These are phyloP conservation scores for Fremontodendron californicum DNA, from an alignment of 345 rosid genomes.

Conservation along the genomic window DNA sequence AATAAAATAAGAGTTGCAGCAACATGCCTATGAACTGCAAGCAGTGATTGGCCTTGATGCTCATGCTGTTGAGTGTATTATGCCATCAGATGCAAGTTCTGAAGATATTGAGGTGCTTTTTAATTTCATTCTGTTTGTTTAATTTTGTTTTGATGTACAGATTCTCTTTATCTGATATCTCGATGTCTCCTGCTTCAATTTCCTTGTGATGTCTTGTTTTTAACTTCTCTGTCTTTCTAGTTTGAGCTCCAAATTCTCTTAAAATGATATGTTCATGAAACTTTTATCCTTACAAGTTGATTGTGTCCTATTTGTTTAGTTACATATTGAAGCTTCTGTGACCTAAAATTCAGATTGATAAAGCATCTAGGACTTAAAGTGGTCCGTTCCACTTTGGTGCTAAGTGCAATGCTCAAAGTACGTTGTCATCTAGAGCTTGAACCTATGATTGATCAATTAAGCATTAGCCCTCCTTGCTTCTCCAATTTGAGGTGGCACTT, in stretches of 20 bases:
- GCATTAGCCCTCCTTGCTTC: neutral
- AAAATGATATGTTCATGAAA: neutral
- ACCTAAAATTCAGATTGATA: neutral
- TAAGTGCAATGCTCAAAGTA: too few species aligned
- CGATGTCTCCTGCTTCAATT: neutral
- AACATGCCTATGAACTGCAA: conserved; percentile 94
- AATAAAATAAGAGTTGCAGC: conserved; percentile 96
- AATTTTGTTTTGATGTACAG: neutral
- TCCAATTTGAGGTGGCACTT: neutral
- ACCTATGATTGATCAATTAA: too few species aligned
- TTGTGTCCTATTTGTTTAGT: neutral
- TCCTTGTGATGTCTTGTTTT: neutral
- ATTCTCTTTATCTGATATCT: neutral
- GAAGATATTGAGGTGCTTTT: conserved; percentile 79
- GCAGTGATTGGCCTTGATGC: conserved; percentile 63
- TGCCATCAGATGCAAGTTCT: conserved; percentile 90
- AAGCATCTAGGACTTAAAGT: neutral
- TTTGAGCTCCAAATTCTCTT: neutral
- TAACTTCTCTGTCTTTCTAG: neutral
- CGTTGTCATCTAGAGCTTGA: neutral
- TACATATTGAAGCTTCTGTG: neutral
- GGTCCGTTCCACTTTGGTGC: neutral
- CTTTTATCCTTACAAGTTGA: neutral
- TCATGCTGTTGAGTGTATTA: conserved; percentile 53
- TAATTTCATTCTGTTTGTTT: neutral